These are phyloP conservation scores for Carallia brachiata DNA, from an alignment of 345 rosid species.

Conservation along the genomic window DNA sequence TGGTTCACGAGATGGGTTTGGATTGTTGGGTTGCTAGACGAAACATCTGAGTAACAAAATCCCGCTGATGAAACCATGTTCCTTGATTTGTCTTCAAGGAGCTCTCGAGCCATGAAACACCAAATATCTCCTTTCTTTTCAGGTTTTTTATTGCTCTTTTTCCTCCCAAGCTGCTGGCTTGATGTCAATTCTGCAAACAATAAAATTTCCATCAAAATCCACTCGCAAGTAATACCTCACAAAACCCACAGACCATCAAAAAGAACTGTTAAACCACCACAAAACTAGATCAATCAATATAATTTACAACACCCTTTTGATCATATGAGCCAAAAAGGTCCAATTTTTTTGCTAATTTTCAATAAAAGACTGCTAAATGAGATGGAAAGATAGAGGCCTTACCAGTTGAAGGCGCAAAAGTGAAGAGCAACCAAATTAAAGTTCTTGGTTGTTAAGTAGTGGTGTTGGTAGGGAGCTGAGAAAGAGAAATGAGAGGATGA, in stretches of 20 bases:
- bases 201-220: slow-evolving; percentile 30
- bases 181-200: slow-evolving; percentile 38
- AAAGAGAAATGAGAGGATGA: slow-evolving; percentile 18
- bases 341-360: slow-evolving; percentile 19
- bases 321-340: slow-evolving; percentile 15
- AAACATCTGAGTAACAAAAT: slow-evolving; percentile 59
- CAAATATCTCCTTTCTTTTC: slow-evolving; percentile 6
- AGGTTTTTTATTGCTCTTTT: slow-evolving; percentile 11
- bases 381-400: slow-evolving; percentile 27
- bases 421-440: slow-evolving; percentile 1
- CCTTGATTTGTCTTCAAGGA: slow-evolving; percentile 43
- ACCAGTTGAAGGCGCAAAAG: slow-evolving; percentile 28
- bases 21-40: slow-evolving; percentile 38
- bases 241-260: slow-evolving; percentile 12
- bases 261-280: slow-evolving; percentile 13
- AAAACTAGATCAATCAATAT: slow-evolving; percentile 19
- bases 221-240: slow-evolving; percentile 19
- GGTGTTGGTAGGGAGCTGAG: slow-evolving; percentile 9
- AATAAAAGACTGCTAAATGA: slow-evolving; percentile 11
- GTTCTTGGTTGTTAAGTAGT: neutral
- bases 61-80: slow-evolving; percentile 42
- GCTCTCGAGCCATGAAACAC: slow-evolving; percentile 54
- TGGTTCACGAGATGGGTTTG: slow-evolving; percentile 55
- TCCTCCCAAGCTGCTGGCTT: slow-evolving; percentile 12
- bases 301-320: slow-evolving; percentile 11